A percentile compares a stretch with the other conserved stretches of the same genome.
phyloP scores from a whole-genome alignment of 2,329 filamentous ascomycete species.

The Epichloe sp. region DNA sequence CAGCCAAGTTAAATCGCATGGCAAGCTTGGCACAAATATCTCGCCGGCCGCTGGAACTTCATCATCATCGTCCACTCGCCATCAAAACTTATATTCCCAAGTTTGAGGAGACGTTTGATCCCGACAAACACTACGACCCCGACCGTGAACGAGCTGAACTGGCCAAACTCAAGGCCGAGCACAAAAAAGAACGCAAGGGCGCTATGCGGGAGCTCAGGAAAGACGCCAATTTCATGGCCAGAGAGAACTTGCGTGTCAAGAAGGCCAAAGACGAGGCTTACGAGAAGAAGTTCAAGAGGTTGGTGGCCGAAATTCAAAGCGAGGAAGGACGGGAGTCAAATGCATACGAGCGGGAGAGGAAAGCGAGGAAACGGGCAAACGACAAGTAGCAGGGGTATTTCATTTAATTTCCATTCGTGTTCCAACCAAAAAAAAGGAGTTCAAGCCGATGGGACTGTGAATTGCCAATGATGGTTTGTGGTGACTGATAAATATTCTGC shows the following conservation, averaged over 20 bases:
- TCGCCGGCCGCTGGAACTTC: constrained; percentile 72
- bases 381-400: constrained; percentile 20
- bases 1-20: constrained; percentile 36
- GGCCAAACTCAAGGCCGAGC: constrained; percentile 74
- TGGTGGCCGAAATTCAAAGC: constrained; percentile 90
- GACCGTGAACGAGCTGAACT: constrained; percentile 79
- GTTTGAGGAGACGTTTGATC: constrained; percentile 92
- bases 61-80: constrained; percentile 76
- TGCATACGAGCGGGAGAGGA: constrained; percentile 77
- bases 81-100: constrained; percentile 85
- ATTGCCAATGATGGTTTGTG: neutral
- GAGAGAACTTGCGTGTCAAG: constrained; percentile 83
- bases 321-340: constrained; percentile 82
- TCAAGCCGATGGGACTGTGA: too few species aligned
- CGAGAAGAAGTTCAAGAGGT: constrained; percentile 86
- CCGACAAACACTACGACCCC: constrained; percentile 92
- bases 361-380: constrained; percentile 54
- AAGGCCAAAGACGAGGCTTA: constrained; percentile 87
- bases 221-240: constrained; percentile 84
- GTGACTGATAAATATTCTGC: neutral
- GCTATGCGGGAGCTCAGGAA: constrained; percentile 89
- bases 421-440: too few species aligned
- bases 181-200: constrained; percentile 91
- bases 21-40: constrained; percentile 48
- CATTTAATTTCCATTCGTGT: neutral